Conservation (phyloP, 1,284 basidiomycete species). For the Ceratobasidium papillatum region DNA sequence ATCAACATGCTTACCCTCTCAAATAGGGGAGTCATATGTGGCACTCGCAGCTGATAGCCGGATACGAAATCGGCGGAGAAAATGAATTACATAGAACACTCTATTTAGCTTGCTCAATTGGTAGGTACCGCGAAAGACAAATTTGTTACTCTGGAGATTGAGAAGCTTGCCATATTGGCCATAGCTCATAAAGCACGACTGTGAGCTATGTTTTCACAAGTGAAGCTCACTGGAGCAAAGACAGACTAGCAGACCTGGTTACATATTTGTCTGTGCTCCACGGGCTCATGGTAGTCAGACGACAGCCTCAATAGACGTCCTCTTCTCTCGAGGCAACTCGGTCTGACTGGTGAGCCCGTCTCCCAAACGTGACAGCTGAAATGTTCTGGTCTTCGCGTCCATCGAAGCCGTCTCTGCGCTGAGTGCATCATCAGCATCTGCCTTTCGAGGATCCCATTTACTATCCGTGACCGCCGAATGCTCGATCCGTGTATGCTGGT, state of each 20-base stretch:
- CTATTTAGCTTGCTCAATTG: too few relatives aligned
- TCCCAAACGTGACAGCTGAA: slow-evolving; percentile 3
- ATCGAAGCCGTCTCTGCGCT: slow-evolving; percentile 20
- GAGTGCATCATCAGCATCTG: slow-evolving; percentile 10
- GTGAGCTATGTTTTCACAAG: too few relatives aligned
- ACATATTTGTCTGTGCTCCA: too few relatives aligned
- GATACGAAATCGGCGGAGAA: too few relatives aligned
- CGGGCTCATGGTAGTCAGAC: not conserved
- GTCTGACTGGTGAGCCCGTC: slow-evolving; percentile 13
- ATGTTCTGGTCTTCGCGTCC: slow-evolving; percentile 1
- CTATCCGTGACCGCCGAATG: not conserved
- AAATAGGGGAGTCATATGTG: not conserved
- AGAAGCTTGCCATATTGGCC: too few relatives aligned
- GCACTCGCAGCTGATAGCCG: not conserved
- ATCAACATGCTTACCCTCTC: not conserved
- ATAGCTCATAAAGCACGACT: too few relatives aligned
- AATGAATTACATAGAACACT: not conserved
- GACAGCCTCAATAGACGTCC: not conserved
- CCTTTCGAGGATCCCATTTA: not conserved
- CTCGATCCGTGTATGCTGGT: not conserved
- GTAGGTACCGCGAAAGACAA: too few relatives aligned
- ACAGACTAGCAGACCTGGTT: too few relatives aligned
- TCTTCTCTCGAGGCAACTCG: slow-evolving; percentile 1
- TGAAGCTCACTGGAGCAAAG: too few relatives aligned
- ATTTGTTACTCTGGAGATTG: too few relatives aligned